These are phyloP conservation scores for Neofusicoccum parvum DNA, from an alignment of 2,329 filamentous ascomycete genomes.

Conservation along the genomic window DNA sequence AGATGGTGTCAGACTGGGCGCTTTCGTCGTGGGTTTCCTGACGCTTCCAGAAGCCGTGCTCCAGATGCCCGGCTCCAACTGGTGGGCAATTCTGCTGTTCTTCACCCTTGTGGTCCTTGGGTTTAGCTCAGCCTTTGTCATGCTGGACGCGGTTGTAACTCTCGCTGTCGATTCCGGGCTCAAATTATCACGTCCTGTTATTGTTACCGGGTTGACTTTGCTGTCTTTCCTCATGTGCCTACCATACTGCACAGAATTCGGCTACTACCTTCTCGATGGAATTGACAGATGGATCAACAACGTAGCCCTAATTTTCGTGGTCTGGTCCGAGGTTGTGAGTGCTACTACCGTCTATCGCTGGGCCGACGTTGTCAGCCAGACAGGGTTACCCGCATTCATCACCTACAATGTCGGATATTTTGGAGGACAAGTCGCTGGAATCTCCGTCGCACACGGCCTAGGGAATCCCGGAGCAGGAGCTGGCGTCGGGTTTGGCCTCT, in stretches of 20 bases:
- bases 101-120: constrained; percentile 62
- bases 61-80: constrained; percentile 60
- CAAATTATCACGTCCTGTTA: constrained; percentile 48
- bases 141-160: constrained; percentile 60
- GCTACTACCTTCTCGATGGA: constrained; percentile 58
- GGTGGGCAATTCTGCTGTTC: constrained; percentile 61
- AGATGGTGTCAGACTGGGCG: constrained; percentile 51
- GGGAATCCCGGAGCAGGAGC: constrained; percentile 49
- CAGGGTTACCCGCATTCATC: constrained; percentile 48
- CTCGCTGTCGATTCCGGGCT: constrained; percentile 57
- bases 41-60: constrained; percentile 59
- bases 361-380: constrained; percentile 49
- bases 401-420: constrained; percentile 57
- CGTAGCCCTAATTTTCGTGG: constrained; percentile 56
- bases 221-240: constrained; percentile 58
- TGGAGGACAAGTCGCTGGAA: constrained; percentile 55
- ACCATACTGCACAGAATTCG: constrained; percentile 61
- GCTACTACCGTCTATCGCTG: constrained; percentile 59
- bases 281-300: constrained; percentile 61
- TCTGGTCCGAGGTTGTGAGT: constrained; percentile 56
- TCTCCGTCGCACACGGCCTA: constrained; percentile 53
- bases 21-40: constrained; percentile 61
- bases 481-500: constrained; percentile 57
- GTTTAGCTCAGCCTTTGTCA: constrained; percentile 61
- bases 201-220: constrained; percentile 54